A percentile compares a stretch with the other conserved stretches of the same genome.
These are phyloP conservation scores for Rubroshorea leprosula DNA, from an alignment of 345 rosid species.

Conservation along the genomic window DNA sequence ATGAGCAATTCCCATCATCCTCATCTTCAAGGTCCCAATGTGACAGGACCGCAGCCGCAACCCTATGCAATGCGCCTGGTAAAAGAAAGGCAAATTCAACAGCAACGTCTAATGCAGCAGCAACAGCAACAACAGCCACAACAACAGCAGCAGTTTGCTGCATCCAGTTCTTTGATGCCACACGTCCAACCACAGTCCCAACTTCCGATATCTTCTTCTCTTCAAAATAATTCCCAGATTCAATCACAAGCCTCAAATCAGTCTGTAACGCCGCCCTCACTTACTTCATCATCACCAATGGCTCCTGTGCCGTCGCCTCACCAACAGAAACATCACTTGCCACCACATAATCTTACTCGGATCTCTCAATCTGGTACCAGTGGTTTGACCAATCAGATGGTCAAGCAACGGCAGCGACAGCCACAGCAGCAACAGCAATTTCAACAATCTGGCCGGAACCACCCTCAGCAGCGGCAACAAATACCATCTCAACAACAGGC, in stretches of 20 bases:
- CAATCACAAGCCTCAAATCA: slow-evolving; percentile 56
- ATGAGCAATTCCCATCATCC: slow-evolving; percentile 54
- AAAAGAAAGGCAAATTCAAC: slow-evolving; percentile 78
- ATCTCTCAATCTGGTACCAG: slow-evolving; percentile 51
- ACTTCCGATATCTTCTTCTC: slow-evolving; percentile 62
- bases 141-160: slow-evolving; percentile 51
- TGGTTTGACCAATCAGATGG: slow-evolving; percentile 66
- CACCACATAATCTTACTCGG: slow-evolving; percentile 50
- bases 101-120: slow-evolving; percentile 64
- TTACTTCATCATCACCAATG: slow-evolving; percentile 51
- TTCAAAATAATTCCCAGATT: slow-evolving; percentile 64
- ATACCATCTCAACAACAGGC: slow-evolving; percentile 59
- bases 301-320: slow-evolving; percentile 51
- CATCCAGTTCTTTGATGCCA: slow-evolving; percentile 51
- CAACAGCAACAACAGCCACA: slow-evolving; percentile 25
- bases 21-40: slow-evolving; percentile 57
- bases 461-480: slow-evolving; percentile 78
- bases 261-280: slow-evolving; percentile 43
- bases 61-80: slow-evolving; percentile 54
- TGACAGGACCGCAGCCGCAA: slow-evolving; percentile 57
- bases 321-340: slow-evolving; percentile 58
- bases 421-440: slow-evolving; percentile 52
- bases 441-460: slow-evolving; percentile 80
- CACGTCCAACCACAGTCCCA: slow-evolving; percentile 64
- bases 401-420: slow-evolving; percentile 81